Evolutionary conservation across 169 alveolate genomes (phyloP).

Genomic region (Nephromyces sp.): DNA sequence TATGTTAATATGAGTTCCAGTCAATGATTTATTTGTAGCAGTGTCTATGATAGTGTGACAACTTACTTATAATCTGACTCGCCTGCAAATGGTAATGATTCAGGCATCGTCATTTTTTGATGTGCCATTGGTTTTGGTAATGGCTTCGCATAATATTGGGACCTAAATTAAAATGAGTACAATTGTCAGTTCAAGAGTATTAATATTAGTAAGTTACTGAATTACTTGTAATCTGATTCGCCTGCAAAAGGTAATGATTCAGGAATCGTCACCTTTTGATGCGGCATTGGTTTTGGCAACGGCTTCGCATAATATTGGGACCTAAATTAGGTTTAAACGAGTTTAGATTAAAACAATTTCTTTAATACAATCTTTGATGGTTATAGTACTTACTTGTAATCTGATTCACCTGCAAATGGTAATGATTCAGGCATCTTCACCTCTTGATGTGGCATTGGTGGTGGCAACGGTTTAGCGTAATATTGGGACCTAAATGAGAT

Average conservation of each 20-base stretch:
- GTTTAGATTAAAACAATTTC: too few species aligned
- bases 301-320: slow-evolving; percentile 49
- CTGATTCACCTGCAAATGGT: slow-evolving; percentile 44
- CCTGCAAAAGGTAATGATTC: slow-evolving; percentile 39
- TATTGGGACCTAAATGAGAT: neutral
- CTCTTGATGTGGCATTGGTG: slow-evolving; percentile 17
- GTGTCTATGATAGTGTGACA: too few species aligned
- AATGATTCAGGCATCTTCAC: slow-evolving; percentile 27
- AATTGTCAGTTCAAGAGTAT: slow-evolving; percentile 6
- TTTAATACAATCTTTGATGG: too few species aligned
- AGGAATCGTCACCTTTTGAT: slow-evolving; percentile 19
- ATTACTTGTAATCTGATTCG: slow-evolving; percentile 31
- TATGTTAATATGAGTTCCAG: too few species aligned
- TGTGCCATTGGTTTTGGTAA: neutral
- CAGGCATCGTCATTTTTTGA: neutral
- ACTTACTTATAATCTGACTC: neutral
- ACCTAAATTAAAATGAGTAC: neutral
- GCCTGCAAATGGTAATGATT: neutral
- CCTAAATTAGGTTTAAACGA: neutral
- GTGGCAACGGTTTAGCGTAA: neutral
- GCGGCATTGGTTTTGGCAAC: slow-evolving; percentile 26
- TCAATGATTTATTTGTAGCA: too few species aligned
- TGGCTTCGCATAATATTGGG: neutral
- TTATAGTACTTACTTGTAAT: slow-evolving; percentile 34
- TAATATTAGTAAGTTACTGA: slow-evolving; percentile 30